Percentiles rank a stretch among this genome's conserved stretches.
These are phyloP conservation scores for Teunomyces kruisii DNA, from an alignment of 805 yeast genomes.

Conservation along the genomic window DNA sequence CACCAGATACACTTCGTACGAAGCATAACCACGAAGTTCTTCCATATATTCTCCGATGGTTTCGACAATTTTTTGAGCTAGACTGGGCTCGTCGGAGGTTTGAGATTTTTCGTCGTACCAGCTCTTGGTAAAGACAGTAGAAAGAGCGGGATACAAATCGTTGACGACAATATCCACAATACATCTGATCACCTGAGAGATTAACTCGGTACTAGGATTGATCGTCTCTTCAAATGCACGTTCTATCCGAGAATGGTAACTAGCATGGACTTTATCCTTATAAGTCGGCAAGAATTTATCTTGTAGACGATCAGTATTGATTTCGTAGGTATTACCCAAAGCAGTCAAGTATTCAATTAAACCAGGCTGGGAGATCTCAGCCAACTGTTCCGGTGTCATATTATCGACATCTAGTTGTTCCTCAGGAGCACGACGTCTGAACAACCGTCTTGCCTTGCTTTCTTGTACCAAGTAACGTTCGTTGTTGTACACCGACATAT, in stretches of 20 bases:
- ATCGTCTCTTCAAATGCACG: slow-evolving; percentile 45
- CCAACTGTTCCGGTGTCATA: slow-evolving; percentile 40
- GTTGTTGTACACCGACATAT: slow-evolving; percentile 42
- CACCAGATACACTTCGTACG: slow-evolving; percentile 41
- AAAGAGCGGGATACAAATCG: slow-evolving; percentile 65
- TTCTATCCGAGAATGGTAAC: slow-evolving; percentile 33
- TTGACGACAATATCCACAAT: slow-evolving; percentile 69
- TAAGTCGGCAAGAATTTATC: slow-evolving; percentile 67
- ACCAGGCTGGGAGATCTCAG: slow-evolving; percentile 55
- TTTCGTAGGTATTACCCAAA: slow-evolving; percentile 83
- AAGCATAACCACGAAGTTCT: slow-evolving; percentile 54
- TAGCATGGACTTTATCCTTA: slow-evolving; percentile 53
- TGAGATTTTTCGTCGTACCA: slow-evolving; percentile 62
- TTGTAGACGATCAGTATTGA: slow-evolving; percentile 62
- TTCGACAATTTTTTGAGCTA: slow-evolving; percentile 62
- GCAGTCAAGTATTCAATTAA: slow-evolving; percentile 79
- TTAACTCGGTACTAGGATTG: slow-evolving; percentile 72
- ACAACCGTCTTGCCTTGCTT: slow-evolving; percentile 38
- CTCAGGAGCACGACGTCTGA: slow-evolving; percentile 17
- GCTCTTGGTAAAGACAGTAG: slow-evolving; percentile 58
- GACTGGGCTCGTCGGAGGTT: slow-evolving; percentile 34
- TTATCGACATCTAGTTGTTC: slow-evolving; percentile 32
- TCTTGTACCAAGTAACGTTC: slow-evolving; percentile 44
- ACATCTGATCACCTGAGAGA: slow-evolving; percentile 68
- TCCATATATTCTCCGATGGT: slow-evolving; percentile 74